Percentiles rank a stretch among this genome's conserved stretches.
Conservation (phyloP, 306 rosid species). For the Quercus cerris region DNA sequence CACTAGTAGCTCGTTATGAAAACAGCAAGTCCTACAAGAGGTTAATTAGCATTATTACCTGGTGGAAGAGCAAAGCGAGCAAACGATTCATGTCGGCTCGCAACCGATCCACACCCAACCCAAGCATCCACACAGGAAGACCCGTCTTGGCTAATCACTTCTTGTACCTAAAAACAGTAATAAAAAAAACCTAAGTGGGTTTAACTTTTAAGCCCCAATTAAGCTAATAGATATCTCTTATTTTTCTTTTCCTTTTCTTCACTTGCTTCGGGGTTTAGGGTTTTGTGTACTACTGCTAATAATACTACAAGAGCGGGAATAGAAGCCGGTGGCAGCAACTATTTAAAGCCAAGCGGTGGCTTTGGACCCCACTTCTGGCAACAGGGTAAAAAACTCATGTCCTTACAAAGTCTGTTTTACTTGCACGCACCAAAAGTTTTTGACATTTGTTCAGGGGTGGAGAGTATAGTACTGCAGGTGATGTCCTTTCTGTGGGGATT, state of each 20-base stretch:
- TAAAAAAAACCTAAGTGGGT: neutral
- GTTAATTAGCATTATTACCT: constrained; percentile 33
- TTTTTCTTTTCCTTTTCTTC: neutral
- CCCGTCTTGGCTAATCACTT: constrained; percentile 78
- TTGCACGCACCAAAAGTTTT: constrained; percentile 6
- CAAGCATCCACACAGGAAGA: constrained; percentile 96
- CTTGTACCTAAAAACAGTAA: neutral
- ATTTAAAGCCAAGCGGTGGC: constrained; percentile 19
- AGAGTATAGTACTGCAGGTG: neutral
- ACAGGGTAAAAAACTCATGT: neutral
- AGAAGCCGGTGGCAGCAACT: neutral
- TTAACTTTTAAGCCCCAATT: neutral
- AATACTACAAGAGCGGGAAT: constrained; percentile 28
- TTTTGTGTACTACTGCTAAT: neutral
- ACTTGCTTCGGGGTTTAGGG: constrained; percentile 17
- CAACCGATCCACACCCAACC: constrained; percentile 79
- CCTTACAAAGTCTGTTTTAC: neutral
- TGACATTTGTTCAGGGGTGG: neutral
- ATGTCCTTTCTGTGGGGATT: neutral
- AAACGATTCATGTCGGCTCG: constrained; percentile 96
- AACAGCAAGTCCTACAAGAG: neutral
- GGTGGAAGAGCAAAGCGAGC: constrained; percentile 92
- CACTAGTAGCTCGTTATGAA: neutral
- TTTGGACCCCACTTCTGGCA: constrained; percentile 14
- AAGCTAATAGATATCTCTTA: neutral